Evolutionary conservation across 23 red algal species (phyloP).

Genomic region (Agarophyton chilense): DNA sequence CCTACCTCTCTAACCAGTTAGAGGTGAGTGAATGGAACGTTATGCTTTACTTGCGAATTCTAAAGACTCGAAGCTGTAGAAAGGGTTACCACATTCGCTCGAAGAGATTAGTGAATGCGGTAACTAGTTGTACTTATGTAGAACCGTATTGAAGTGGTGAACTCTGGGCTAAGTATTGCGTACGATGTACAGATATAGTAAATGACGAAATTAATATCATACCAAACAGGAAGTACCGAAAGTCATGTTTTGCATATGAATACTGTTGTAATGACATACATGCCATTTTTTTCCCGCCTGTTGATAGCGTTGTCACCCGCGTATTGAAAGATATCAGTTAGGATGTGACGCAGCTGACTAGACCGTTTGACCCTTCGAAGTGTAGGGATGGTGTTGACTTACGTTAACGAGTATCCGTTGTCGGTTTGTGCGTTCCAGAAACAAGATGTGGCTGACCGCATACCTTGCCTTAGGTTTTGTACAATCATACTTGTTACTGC

Average conservation of each 20-base stretch:
- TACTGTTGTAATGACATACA: slow-evolving; percentile 86
- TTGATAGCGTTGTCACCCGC: neutral
- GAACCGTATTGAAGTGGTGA: neutral
- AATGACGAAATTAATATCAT: slow-evolving; percentile 20
- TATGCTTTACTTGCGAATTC: slow-evolving; percentile 1
- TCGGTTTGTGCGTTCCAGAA: slow-evolving; percentile 77
- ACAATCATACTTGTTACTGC: slow-evolving; percentile 80
- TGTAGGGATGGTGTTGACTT: slow-evolving; percentile 13
- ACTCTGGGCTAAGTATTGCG: slow-evolving; percentile 4
- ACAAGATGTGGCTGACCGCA: slow-evolving; percentile 75
- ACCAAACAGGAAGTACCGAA: neutral
- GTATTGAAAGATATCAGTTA: neutral
- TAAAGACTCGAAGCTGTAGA: neutral
- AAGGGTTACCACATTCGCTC: neutral
- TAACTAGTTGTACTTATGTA: neutral
- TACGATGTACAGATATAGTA: slow-evolving; percentile 31
- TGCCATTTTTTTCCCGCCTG: slow-evolving; percentile 66
- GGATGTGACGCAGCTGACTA: neutral
- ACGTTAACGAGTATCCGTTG: slow-evolving; percentile 69
- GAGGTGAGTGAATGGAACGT: neutral
- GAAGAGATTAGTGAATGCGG: neutral
- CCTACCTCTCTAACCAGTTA: neutral
- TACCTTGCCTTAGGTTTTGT: slow-evolving; percentile 69
- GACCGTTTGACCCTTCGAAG: neutral
- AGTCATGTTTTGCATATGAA: slow-evolving; percentile 76